Evolutionary conservation across 371 early-diverging fungal species (phyloP), one percentile per base, ranked within the genome.

Genomic region (Mucor velutinosus): DNA sequence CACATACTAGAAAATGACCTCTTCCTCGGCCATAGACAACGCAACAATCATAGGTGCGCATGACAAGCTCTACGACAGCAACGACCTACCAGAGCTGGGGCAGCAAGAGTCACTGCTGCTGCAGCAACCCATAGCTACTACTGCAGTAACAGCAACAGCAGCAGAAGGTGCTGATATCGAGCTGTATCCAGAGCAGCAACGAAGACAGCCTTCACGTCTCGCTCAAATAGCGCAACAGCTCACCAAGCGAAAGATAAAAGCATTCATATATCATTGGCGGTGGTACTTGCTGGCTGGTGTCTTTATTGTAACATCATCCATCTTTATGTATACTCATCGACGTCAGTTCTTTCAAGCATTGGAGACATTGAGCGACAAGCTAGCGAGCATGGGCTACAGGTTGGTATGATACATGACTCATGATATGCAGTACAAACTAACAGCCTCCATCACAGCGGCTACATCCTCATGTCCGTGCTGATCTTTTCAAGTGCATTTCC

Each of bases 401-500:
- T 79, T 70, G 35, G 29, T 21, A 32, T 23, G 10, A 10, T 43
- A 43, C 30, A 17, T 5, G n/a, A 32, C n/a, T 41, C 10, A 21
- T 27, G n/a, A 19, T 27, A 37, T 17, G 19, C 25, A 41, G 17
- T 17, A 39, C 27, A 23, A 43, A 64, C 12, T 17, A 29, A 17
- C 23, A 60, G 12, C 49, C 5, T 12, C 12, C 23, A 32, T 32
- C 17, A 14, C 63, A 80, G 84, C 41, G 84, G 84, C 1, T 79
- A 83, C 60, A n/a, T 77, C 4, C 56, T 83, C 55, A 73, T 83
- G 58, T 66, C 77, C 12, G 56, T 61, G 7, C 62, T 81, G 11
- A 81, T 83, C 53, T 87, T 88, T 64, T 67, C 81, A 11, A 85
- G 89, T 11, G 87, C 88, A 8, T 90, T 90, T 53, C 92, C 92